These are phyloP conservation scores for Dimargaris xerosporica DNA, from an alignment of 192 early-diverging fungal genomes.

Conservation along the genomic window DNA sequence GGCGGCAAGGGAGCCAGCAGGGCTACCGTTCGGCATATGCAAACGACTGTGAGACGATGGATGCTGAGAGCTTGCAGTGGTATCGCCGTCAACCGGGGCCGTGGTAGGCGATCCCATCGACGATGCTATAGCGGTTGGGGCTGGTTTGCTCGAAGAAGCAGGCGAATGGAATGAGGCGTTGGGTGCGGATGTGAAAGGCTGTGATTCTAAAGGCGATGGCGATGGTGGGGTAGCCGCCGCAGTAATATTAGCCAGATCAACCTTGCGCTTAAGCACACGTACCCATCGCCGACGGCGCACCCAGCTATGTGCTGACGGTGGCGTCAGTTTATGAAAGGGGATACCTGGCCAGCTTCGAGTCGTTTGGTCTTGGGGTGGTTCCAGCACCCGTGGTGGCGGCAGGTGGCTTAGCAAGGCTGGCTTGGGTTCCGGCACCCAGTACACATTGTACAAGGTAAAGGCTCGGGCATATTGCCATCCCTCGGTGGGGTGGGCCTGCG, in stretches of 20 bases:
- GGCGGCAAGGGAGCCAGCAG: too few species aligned
- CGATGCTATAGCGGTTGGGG: too few species aligned
- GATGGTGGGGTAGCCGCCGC: background rate
- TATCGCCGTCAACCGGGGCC: too few species aligned
- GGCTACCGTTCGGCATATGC: too few species aligned
- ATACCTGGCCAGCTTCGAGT: background rate
- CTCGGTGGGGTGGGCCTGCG: slow-evolving; percentile 35
- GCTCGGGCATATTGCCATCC: slow-evolving; percentile 61
- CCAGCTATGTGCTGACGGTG: slow-evolving; percentile 32
- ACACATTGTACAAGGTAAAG: slow-evolving; percentile 33
- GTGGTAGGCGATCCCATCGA: too few species aligned
- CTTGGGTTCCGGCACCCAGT: slow-evolving; percentile 29
- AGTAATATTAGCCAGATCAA: slow-evolving; percentile 24
- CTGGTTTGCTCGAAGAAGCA: too few species aligned
- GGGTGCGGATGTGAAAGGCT: too few species aligned
- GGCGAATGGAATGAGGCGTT: too few species aligned
- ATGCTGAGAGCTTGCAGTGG: too few species aligned
- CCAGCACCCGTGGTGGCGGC: background rate
- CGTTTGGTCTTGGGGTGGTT: background rate
- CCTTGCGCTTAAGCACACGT: slow-evolving; percentile 52
- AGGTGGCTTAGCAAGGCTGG: background rate
- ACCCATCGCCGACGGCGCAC: slow-evolving; percentile 62
- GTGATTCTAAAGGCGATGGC: too few species aligned
- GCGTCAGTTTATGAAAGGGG: slow-evolving; percentile 11
- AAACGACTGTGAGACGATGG: too few species aligned